These are phyloP conservation scores for Pythium sukuiense DNA, from an alignment of 352 stramenopile genomes.

Conservation along the genomic window DNA sequence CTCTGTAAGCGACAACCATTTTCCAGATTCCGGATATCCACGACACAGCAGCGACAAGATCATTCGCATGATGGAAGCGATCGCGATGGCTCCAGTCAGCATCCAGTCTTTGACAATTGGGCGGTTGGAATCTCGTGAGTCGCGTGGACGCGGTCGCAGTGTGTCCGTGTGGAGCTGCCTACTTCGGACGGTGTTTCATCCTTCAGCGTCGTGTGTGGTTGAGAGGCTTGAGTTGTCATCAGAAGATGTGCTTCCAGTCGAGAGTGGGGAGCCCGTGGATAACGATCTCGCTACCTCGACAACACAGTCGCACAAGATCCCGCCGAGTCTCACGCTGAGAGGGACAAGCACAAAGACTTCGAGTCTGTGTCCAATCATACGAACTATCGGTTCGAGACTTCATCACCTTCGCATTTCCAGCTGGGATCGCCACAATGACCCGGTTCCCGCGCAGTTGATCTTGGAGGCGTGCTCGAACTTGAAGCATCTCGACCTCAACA, in stretches of 20 bases:
- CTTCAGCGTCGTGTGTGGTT: neutral
- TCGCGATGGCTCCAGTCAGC: neutral
- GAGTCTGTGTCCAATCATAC: constrained; percentile 1
- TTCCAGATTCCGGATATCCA: neutral
- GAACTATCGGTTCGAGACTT: neutral
- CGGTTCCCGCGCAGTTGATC: constrained; percentile 2
- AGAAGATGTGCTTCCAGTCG: neutral
- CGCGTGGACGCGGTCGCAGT: neutral
- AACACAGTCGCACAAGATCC: neutral
- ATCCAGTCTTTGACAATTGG: constrained; percentile 12
- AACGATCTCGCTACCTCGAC: neutral
- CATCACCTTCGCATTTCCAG: constrained; percentile 8
- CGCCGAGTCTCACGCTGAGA: constrained; percentile 2
- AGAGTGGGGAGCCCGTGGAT: neutral
- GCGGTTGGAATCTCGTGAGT: neutral
- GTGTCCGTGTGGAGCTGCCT: constrained; percentile 7
- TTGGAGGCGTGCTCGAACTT: constrained; percentile 11
- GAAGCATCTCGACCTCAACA: constrained; percentile 19
- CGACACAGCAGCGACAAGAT: neutral
- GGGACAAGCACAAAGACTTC: neutral
- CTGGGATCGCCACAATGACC: neutral
- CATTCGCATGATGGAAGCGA: constrained; percentile 6
- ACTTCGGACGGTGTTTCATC: constrained; percentile 5
- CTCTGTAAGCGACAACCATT: neutral
- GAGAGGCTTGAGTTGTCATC: constrained; percentile 3